Base-by-base conservation (phyloP, 805 yeast genomes). In the Naumovozyma castellii region DNA sequence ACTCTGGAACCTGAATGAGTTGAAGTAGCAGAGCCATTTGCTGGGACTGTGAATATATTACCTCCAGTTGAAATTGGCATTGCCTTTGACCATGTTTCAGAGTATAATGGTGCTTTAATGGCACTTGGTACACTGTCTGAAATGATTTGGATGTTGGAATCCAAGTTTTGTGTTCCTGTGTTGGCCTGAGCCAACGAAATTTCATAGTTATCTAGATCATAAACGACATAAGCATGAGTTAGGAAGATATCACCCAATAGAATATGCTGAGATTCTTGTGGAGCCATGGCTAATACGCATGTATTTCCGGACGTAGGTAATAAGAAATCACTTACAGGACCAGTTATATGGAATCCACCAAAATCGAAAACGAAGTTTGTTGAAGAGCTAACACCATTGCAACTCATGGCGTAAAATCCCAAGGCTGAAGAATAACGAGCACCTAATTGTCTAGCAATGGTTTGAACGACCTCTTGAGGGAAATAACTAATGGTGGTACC, bases 221-320 rank as follows among this genome's bases (percentile, higher is more conserved):
- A 78, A 36, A 76, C 82, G 29, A 74, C 67, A 47, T 78, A 78
- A 2, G 76, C 78, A 31, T 69, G 59, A 42, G 74, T 64, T 43
- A 78, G 54, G 60, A 78, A 75, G 3, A 71, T 65, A 54, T 76
- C 81, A 41, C 84, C 84, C n/a, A 76, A 55, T 8, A 71, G 66
- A 32, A 68, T 52, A 12, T 34, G 15, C 13, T 42, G 42, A 4
- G 54, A 5, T 15, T 28, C 45, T 19, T 50, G 47, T 10, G 63
- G 58, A 2, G 49, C 38, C 3, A 75, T 43, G 5, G 73, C 77
- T 30, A 75, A 47, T 5, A 66, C 69, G 61, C 80, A 76, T 10
- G 32, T 17, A 18, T 27, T 10, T 22, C 28, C 16, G 18, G 61
- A 53, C 27, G 50, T 43, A 17, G 36, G 35, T 25, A 65, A 42